These are phyloP conservation scores for Penicillium sclerotigenum DNA, from an alignment of 2,329 filamentous ascomycete genomes.

Conservation along the genomic window DNA sequence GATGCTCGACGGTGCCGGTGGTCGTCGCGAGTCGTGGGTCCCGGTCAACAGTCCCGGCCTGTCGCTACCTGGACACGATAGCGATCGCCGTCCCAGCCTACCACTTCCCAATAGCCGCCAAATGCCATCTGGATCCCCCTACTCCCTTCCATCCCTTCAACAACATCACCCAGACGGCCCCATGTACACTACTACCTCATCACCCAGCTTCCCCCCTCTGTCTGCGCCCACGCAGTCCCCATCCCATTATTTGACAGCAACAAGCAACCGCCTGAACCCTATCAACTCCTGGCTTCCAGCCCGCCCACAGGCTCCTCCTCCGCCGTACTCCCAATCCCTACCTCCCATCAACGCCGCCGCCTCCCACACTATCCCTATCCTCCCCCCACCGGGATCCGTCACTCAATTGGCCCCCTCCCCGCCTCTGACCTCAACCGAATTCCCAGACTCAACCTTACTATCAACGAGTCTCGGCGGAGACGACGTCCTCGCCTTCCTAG, in stretches of 20 bases:
- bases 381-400: slow-evolving; percentile 37
- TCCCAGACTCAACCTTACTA: slow-evolving; percentile 24
- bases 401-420: slow-evolving; percentile 30
- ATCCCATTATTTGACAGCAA: slow-evolving; percentile 26
- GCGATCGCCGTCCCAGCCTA: slow-evolving; percentile 39
- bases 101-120: slow-evolving; percentile 36
- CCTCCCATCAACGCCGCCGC: slow-evolving; percentile 38
- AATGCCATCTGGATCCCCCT: slow-evolving; percentile 35
- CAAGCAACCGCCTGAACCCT: slow-evolving; percentile 38
- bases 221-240: slow-evolving; percentile 27
- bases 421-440: slow-evolving; percentile 31
- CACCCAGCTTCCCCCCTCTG: slow-evolving; percentile 34
- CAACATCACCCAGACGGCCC: slow-evolving; percentile 33
- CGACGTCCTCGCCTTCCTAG: slow-evolving; percentile 38
- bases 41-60: slow-evolving; percentile 39
- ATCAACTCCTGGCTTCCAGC: slow-evolving; percentile 40
- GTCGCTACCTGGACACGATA: slow-evolving; percentile 31
- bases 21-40: slow-evolving; percentile 43
- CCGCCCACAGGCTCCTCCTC: slow-evolving; percentile 31
- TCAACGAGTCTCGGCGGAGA: slow-evolving; percentile 39
- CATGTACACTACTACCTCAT: slow-evolving; percentile 32
- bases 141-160: slow-evolving; percentile 36
- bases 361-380: slow-evolving; percentile 33
- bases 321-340: slow-evolving; percentile 39
- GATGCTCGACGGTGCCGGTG: slow-evolving; percentile 30